Evolutionary conservation across 768 basidiomycete genomes (phyloP).

Genomic region (Podaxis rugospora): DNA sequence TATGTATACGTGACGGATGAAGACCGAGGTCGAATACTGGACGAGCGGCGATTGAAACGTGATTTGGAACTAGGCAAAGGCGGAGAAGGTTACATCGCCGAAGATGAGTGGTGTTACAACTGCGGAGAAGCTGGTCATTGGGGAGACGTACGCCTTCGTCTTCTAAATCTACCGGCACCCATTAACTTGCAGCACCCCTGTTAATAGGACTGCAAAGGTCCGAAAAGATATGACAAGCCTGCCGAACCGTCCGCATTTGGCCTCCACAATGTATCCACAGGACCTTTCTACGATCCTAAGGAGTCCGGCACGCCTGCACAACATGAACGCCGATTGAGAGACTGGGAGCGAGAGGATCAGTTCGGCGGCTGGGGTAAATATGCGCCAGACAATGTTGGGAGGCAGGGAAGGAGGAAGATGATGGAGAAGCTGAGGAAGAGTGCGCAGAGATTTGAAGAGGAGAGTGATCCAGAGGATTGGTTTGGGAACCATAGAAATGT

Average conservation of each 20-base stretch:
- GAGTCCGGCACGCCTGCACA: conserved; percentile 24
- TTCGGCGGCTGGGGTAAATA: conserved; percentile 36
- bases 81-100: conserved; percentile 74
- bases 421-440: conserved; percentile 50
- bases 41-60: conserved; percentile 44
- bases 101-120: conserved; percentile 79
- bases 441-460: conserved; percentile 35
- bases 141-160: conserved; percentile 62
- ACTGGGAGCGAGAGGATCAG: conserved; percentile 37
- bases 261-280: conserved; percentile 49
- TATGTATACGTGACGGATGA: conserved; percentile 66
- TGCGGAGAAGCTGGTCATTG: conserved; percentile 71
- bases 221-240: conserved; percentile 36
- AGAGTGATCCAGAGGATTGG: conserved; percentile 64
- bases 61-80: conserved; percentile 55
- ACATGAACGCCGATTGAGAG: conserved; percentile 26
- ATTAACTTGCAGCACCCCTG: background rate
- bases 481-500: conserved; percentile 40
- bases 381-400: conserved; percentile 60
- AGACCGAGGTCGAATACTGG: conserved; percentile 41
- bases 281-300: conserved; percentile 58
- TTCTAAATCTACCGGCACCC: background rate
- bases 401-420: conserved; percentile 57
- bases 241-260: conserved; percentile 67
- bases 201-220: conserved; percentile 55